phyloP scores from a whole-genome alignment of 306 rosid genomes.

The Corylus avellana region DNA sequence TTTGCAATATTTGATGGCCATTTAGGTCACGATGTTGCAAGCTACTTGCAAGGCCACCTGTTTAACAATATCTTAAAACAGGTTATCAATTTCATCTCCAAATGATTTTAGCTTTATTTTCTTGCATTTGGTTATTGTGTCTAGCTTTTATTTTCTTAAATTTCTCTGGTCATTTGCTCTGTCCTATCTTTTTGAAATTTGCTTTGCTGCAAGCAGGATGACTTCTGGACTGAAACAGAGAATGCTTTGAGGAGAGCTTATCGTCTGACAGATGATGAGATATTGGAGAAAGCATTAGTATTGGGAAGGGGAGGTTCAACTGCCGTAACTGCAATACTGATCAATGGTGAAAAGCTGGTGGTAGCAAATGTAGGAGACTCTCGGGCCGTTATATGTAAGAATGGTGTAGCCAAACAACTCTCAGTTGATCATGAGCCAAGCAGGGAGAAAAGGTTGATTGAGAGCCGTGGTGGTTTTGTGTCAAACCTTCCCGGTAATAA shows the following conservation, averaged over 20 bases:
- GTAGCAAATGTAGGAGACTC: conserved; percentile 77
- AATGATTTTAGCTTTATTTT: background rate
- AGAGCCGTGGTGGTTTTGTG: conserved; percentile 72
- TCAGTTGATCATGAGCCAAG: conserved; percentile 73
- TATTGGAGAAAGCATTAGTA: conserved; percentile 45
- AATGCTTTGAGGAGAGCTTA: conserved; percentile 57
- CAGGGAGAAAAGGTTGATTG: conserved; percentile 53
- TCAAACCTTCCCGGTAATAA: conserved; percentile 67
- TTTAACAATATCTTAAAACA: conserved; percentile 61
- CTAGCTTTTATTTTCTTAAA: background rate
- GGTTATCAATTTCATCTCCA: conserved; percentile 29
- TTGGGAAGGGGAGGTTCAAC: conserved; percentile 78
- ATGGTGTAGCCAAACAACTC: conserved; percentile 55
- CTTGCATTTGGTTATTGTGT: background rate
- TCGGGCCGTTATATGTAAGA: conserved; percentile 57
- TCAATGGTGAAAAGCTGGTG: conserved; percentile 59
- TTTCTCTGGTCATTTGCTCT: background rate
- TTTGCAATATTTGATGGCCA: conserved; percentile 82
- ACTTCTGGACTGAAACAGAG: conserved; percentile 54
- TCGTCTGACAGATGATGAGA: conserved; percentile 52
- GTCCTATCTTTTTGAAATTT: conserved; percentile 4
- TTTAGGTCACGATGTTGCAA: conserved; percentile 66
- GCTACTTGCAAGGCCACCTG: conserved; percentile 61
- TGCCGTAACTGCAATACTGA: conserved; percentile 68
- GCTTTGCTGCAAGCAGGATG: conserved; percentile 45